These are phyloP conservation scores for Micractinium sp. DNA, from an alignment of 139 green algal genomes.

Conservation along the genomic window DNA sequence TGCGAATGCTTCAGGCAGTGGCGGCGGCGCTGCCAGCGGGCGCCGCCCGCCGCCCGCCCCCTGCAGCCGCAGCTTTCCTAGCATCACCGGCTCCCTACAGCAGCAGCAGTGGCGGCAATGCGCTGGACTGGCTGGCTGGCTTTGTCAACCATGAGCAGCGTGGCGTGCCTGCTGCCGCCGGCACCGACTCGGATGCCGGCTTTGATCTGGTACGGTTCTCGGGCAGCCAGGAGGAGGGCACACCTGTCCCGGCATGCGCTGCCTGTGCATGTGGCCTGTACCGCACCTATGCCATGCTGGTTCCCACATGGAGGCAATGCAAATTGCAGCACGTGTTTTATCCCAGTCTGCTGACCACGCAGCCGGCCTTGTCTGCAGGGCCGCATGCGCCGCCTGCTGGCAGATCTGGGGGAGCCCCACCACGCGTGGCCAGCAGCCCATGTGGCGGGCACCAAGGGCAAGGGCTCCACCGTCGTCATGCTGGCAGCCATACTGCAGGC, in stretches of 20 bases:
- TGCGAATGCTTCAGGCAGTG: not conserved
- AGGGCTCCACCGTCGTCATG: conserved; percentile 81
- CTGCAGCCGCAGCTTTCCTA: not conserved
- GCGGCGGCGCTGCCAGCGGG: not conserved
- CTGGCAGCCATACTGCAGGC: conserved; percentile 67
- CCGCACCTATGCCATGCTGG: not conserved
- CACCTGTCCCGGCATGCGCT: not conserved
- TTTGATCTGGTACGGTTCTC: conserved; percentile 63
- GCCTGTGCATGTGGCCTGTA: not conserved
- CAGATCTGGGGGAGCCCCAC: conserved; percentile 71
- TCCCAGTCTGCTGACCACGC: too few species aligned
- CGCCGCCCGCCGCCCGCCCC: not conserved
- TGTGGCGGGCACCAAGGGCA: conserved; percentile 92
- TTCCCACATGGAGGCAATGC: not conserved
- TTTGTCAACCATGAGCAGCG: conserved; percentile 72
- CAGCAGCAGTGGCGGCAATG: conserved; percentile 2
- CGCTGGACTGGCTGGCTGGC: conserved; percentile 25
- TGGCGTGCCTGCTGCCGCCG: conserved; percentile 73
- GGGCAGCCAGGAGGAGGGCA: not conserved
- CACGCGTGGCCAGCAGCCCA: conserved; percentile 64
- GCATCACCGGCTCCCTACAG: not conserved
- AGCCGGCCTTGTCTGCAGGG: conserved; percentile 35
- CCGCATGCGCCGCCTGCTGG: conserved; percentile 72
- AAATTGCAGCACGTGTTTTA: too few species aligned
- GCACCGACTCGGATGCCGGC: conserved; percentile 45